Percentiles rank a stretch among this genome's conserved stretches.
These are phyloP conservation scores for Zopfochytrium polystomum DNA, from an alignment of 371 early-diverging fungal species.

Conservation along the genomic window DNA sequence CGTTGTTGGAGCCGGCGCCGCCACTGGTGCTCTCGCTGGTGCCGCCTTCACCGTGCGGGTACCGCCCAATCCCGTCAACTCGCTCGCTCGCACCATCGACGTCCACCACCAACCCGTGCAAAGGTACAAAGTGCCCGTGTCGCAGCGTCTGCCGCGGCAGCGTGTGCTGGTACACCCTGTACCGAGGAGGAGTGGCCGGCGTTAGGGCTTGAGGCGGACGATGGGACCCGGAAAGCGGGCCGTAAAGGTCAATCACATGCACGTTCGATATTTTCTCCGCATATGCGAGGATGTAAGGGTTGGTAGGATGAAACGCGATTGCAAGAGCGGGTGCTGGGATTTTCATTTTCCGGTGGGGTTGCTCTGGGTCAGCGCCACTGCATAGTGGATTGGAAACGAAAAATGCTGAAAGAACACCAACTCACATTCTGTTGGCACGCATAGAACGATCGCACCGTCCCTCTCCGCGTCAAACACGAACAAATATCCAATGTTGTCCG, in stretches of 20 bases:
- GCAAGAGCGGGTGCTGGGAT: conserved; percentile 8
- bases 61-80: no score
- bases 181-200: conserved; percentile 4
- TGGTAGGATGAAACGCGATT: conserved; percentile 16
- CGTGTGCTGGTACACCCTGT: no score
- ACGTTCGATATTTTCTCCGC: conserved; percentile 2
- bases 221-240: background rate
- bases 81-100: no score
- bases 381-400: no score
- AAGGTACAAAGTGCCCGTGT: conserved; percentile 10
- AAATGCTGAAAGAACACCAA: background rate
- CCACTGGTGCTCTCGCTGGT: no score
- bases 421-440: no score
- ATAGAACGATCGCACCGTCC: conserved; percentile 2
- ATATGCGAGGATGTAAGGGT: conserved; percentile 9
- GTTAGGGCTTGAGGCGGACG: background rate
- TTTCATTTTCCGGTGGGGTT: no score
- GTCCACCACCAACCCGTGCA: no score
- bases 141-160: conserved; percentile 14
- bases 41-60: no score
- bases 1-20: no score
- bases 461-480: conserved; percentile 11
- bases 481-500: conserved; percentile 9
- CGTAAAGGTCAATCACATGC: conserved; percentile 9
- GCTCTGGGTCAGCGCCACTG: no score